A percentile compares a stretch with the other conserved stretches of the same genome.
Evolutionary conservation across 192 early-diverging fungal species (phyloP).

Genomic region (Backusella sp.): DNA sequence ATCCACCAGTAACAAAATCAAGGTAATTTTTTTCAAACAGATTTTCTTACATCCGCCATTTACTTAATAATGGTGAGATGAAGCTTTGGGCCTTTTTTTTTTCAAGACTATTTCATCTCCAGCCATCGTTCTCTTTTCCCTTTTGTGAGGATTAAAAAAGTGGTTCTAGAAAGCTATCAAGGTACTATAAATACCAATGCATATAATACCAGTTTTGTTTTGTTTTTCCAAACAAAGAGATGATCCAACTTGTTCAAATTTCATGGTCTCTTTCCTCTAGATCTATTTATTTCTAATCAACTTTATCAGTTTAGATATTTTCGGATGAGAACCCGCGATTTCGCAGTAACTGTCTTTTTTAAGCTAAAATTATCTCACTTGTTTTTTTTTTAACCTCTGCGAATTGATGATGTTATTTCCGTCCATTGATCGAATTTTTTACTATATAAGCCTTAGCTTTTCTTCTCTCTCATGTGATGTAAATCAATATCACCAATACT

Average conservation of each 20-base stretch:
- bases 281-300: not conserved
- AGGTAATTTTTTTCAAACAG: too few species aligned
- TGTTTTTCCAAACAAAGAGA: not conserved
- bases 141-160: not conserved
- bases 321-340: not conserved
- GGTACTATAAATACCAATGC: not conserved
- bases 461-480: not conserved
- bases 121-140: too few species aligned
- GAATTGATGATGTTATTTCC: not conserved
- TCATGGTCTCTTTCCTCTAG: not conserved
- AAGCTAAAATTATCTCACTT: too few species aligned
- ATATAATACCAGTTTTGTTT: not conserved
- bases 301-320: not conserved
- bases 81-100: not conserved
- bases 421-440: not conserved
- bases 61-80: not conserved
- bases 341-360: not conserved
- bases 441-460: not conserved
- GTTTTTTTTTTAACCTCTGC: too few species aligned
- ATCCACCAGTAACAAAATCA: too few species aligned
- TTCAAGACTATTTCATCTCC: too few species aligned
- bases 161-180: not conserved
- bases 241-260: not conserved
- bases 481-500: not conserved
- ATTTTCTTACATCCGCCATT: too few species aligned